Base-by-base conservation (phyloP, 1,139 yeast genomes). In the Hemisphaericaspora xylofermentans region DNA sequence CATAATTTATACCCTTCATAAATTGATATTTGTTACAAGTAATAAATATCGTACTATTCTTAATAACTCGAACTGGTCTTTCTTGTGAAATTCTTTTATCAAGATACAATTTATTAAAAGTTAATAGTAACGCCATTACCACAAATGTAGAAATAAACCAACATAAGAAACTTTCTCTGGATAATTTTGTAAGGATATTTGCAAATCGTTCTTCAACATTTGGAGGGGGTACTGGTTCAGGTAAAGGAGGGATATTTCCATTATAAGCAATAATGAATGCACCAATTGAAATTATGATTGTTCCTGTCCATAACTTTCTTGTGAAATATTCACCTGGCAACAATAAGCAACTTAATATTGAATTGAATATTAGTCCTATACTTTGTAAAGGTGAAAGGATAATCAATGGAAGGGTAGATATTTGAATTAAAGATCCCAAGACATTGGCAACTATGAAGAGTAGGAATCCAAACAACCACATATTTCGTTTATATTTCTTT, bases 301-400 rank as follows among this genome's bases (percentile, higher is more conserved):
- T 88, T 1, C 96, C 96, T 7, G 64, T 49, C 2, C 78, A 65
- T 2, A 91, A 74, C 42, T 64, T 68, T 30, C 53, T 50, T 2
- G 93, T 82, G 59, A 87, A 85, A 0, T 70, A 69, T 56, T 89
- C 96, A 13, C 82, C 73, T 9, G 88, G 75, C 15, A 89, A 60
- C 19, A 87, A 49, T 19, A 85, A 59, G 38, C 95, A 87, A 51
- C 89, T 84, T 8, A 87, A 62, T 1, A 71, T 50, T 4, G 94
- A 80, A 61, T 89, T 89, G 69, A 89, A 88, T 3, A 88, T 91
- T 27, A 89, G 72, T 0, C 96, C 96, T 13, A 84, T 81, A 25
- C 95, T 89, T 60, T 89, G 96, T 38, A 89, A 64, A 0, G 96
- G 96, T 27, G 91, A 82, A 42, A 88, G 61, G 2, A 89, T 76